phyloP scores from a whole-genome alignment of 1,139 yeast species.

The Sugiyamaella sp. region DNA sequence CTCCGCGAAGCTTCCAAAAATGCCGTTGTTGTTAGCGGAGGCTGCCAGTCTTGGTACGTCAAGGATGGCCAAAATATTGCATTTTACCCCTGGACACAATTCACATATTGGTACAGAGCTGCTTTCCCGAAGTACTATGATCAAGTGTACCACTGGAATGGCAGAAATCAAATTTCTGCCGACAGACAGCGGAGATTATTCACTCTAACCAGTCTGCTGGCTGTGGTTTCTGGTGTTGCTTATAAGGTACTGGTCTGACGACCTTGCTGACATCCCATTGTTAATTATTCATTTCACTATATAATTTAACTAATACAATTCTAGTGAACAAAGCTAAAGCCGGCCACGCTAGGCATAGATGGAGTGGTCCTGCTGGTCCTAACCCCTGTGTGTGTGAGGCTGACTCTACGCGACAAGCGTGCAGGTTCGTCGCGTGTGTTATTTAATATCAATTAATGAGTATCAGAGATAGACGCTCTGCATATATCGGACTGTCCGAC shows the following conservation, averaged over 20 bases:
- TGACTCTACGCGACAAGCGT: neutral
- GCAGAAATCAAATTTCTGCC: neutral
- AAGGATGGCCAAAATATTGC: conserved; percentile 27
- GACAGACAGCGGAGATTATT: neutral
- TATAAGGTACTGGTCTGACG: neutral
- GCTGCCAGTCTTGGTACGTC: conserved; percentile 23
- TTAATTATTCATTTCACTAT: too few species aligned
- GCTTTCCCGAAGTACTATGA: conserved; percentile 12
- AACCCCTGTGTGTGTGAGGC: too few species aligned
- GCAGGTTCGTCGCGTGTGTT: too few species aligned
- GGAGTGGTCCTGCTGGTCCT: too few species aligned
- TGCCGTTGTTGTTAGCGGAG: conserved; percentile 13
- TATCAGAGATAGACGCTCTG: conserved; percentile 1
- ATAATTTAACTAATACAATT: neutral
- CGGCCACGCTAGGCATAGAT: too few species aligned
- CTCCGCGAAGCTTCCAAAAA: conserved; percentile 22
- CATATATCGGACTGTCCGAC: neutral
- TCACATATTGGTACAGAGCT: conserved; percentile 18
- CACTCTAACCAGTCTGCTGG: neutral
- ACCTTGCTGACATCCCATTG: too few species aligned
- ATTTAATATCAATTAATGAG: too few species aligned
- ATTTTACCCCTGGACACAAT: conserved; percentile 23
- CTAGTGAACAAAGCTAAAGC: too few species aligned
- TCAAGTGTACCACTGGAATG: conserved; percentile 16
- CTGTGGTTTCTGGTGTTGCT: neutral